Evolutionary conservation across 257 asterid species (phyloP), one percentile per base, ranked within the genome.

Genomic region (Gentiana straminea): DNA sequence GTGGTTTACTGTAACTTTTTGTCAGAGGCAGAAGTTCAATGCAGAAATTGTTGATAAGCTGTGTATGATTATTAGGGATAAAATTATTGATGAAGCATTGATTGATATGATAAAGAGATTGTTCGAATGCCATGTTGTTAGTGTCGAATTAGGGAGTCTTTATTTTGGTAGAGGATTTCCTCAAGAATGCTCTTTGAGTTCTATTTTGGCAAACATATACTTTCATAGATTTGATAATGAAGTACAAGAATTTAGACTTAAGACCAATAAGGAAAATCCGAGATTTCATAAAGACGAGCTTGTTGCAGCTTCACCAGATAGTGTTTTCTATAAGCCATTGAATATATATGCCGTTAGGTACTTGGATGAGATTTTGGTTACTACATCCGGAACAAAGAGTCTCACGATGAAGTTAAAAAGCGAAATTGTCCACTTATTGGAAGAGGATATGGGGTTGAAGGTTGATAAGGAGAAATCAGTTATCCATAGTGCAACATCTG

Each of bases 401-500:
- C 65, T 84, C 64, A 72, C 92, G 0, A 33, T 87, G 77, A 79
- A 84, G 64, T 78, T 91, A 79, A 91, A 87, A 75, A 73, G 73
- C 37, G 64, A 60, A 38, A 67, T 74, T 47, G 83, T 78, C 8
- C 66, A 73, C 58, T 76, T 64, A 64, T 63, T 87, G 56, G 91
- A 78, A 57, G 66, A 62, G 34, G 62, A 70, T 55, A 57, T 87
- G 84, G 81, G 70, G 58, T 72, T 87, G 71, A 70, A 67, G 59
- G 82, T 84, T 66, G 89, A 87, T 74, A 75, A 48, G 68, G 55
- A 38, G 58, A 64, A 47, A 43, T 87, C 95, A 0, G 93, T 73
- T 44, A 81, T 91, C 65, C 98, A 85, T 55, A 91, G 97, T 35
- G 84, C 95, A 0, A 81, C 81, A 64, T 81, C 89, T 52, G 96